Evolutionary conservation across 176 grass and related monocot genomes (phyloP), one percentile per base, ranked within the genome.

Genomic region (Alopecurus myosuroides): DNA sequence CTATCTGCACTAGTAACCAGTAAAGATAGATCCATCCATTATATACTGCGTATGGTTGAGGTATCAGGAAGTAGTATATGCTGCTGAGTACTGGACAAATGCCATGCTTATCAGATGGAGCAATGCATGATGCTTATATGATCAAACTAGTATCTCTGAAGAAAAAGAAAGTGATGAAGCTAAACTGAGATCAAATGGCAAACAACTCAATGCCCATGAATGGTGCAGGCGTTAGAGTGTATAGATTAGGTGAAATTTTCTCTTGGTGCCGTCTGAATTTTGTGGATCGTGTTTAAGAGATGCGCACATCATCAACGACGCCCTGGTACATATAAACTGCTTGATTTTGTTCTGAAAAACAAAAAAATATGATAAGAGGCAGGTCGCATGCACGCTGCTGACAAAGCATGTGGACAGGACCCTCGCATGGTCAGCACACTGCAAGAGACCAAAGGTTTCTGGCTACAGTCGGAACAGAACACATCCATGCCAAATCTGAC

Each of bases 21-120:
- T n/a, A n/a, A n/a, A n/a, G n/a, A n/a, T n/a, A n/a, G n/a, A n/a
- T n/a, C n/a, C n/a, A n/a, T n/a, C n/a, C n/a, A n/a, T n/a, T n/a
- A n/a, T n/a, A n/a, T n/a, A n/a, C n/a, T n/a, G 77, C 34, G 28
- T 22, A 53, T 46, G 19, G 41, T 44, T 80, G 39, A 74, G 81
- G 76, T 65, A 84, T 70, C 40, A 78, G 44, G 45, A 72, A 79
- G 56, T 31, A 39, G 77, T 79, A 74, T 64, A 84, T 79, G 74
- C 75, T 74, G 65, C 6, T 33, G 19, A 60, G 70, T 84, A 17
- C 29, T 34, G 30, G 20, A 77, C 70, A 29, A 52, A 88, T 78
- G 52, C 65, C 64, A 72, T 63, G 7, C 52, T 83, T 88, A 62
- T 69, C 80, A 76, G 57, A 82, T 68, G 23, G 23, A 44, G 52